A percentile compares a stretch with the other conserved stretches of the same genome.
Conservation (phyloP, 108 stramenopile species). For the Seminavis robusta region DNA sequence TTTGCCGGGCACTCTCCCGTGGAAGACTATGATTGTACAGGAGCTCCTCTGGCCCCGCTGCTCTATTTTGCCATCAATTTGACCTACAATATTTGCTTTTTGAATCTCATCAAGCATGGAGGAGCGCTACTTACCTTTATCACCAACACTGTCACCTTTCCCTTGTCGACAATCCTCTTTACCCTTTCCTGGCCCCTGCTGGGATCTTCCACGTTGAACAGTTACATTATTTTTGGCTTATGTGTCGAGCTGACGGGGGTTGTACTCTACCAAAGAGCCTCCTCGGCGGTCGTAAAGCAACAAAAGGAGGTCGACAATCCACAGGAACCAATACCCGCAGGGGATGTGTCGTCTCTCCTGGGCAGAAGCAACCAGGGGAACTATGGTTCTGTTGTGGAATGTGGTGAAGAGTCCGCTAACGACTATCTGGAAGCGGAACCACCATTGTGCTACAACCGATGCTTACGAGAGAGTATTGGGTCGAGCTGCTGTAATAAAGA, state of each 20-base stretch:
- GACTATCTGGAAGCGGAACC: too few relatives aligned
- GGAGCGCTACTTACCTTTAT: constrained; percentile 10
- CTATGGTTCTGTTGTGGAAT: too few relatives aligned
- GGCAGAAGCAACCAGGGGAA: too few relatives aligned
- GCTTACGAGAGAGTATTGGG: too few relatives aligned
- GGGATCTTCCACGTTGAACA: constrained; percentile 3
- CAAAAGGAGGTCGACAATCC: too few relatives aligned
- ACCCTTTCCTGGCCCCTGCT: constrained; percentile 12
- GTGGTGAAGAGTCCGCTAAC: too few relatives aligned
- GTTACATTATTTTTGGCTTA: constrained; percentile 5
- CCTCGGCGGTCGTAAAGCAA: too few relatives aligned
- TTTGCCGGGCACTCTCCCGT: too few relatives aligned
- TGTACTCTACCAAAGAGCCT: constrained; percentile 6
- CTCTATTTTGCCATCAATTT: constrained; percentile 9
- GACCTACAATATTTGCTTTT: constrained; percentile 10
- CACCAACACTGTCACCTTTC: constrained; percentile 16
- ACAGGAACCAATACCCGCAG: too few relatives aligned
- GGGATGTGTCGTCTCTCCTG: too few relatives aligned
- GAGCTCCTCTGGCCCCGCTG: constrained; percentile 3
- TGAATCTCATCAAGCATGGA: constrained; percentile 10
- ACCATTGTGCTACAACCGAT: too few relatives aligned
- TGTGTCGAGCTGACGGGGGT: constrained; percentile 4
- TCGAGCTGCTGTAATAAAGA: too few relatives aligned
- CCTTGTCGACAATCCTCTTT: constrained; percentile 7
- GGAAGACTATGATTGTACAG: not conserved